Percentiles rank a stretch among this genome's conserved stretches.
These are phyloP conservation scores for Nicotiana benthamiana DNA, from an alignment of 257 asterid genomes.

Conservation along the genomic window DNA sequence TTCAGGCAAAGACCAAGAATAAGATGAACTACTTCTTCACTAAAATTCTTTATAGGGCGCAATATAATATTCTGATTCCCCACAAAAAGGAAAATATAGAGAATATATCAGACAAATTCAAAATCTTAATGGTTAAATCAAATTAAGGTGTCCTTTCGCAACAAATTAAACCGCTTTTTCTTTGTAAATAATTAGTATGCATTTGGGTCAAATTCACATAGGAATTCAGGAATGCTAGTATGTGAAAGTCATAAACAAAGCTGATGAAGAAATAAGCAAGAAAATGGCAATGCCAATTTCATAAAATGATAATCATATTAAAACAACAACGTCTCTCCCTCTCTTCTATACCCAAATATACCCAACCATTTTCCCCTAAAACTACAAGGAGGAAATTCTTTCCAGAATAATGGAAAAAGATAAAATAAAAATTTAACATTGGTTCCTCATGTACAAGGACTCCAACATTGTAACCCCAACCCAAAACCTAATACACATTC, in stretches of 20 bases:
- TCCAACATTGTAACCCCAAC: conserved; percentile 15
- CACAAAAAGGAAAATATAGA: too few species aligned
- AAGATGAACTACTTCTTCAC: background rate
- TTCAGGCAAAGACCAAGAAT: background rate
- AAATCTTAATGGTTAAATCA: too few species aligned
- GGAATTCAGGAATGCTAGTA: background rate
- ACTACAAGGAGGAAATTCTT: conserved; percentile 8
- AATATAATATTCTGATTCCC: too few species aligned
- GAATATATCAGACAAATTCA: too few species aligned
- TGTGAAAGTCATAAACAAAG: conserved; percentile 9
- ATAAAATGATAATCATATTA: conserved; percentile 12
- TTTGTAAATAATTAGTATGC: background rate
- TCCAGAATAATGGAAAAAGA: background rate
- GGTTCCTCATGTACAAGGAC: conserved; percentile 5
- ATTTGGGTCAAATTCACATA: background rate
- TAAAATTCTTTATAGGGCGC: too few species aligned
- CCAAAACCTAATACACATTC: conserved; percentile 24
- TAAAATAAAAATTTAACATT: background rate
- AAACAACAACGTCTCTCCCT: conserved; percentile 19
- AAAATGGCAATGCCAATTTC: background rate
- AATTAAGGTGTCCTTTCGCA: too few species aligned
- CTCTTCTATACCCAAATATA: conserved; percentile 49
- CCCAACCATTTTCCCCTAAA: conserved; percentile 15
- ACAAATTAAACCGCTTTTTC: too few species aligned
- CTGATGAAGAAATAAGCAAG: background rate